These are phyloP conservation scores for Saturnispora kantuleensis DNA, from an alignment of 805 yeast genomes.

Conservation along the genomic window DNA sequence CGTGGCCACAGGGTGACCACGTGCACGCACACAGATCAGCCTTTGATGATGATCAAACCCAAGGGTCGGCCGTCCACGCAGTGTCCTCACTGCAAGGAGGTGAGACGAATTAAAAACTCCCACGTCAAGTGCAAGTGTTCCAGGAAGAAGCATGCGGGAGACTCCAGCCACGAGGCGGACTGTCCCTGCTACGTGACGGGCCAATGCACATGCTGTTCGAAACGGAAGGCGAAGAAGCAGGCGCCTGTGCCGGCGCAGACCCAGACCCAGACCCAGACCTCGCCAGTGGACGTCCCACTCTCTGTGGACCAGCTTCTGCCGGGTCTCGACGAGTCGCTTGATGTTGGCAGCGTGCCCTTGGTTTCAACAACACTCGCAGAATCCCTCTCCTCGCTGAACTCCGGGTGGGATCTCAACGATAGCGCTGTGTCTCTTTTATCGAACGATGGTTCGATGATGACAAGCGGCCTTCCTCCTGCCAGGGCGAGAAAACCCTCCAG, in stretches of 20 bases:
- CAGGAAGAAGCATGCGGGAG: constrained; percentile 28
- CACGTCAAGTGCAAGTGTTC: constrained; percentile 69
- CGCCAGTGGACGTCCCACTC: too few species aligned
- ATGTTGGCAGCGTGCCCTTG: background rate
- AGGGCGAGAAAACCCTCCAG: constrained; percentile 16
- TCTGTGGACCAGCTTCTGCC: too few species aligned
- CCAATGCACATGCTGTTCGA: constrained; percentile 25
- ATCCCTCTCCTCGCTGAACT: background rate
- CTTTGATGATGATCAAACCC: constrained; percentile 86
- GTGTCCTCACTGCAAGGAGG: constrained; percentile 76
- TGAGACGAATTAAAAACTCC: constrained; percentile 54
- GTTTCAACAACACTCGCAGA: background rate
- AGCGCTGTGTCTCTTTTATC: constrained; percentile 19
- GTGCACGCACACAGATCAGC: constrained; percentile 87
- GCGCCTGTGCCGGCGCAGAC: background rate
- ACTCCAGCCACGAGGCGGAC: constrained; percentile 19
- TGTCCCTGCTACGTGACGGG: constrained; percentile 28
- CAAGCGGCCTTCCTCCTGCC: constrained; percentile 2
- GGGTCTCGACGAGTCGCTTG: too few species aligned
- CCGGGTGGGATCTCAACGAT: constrained; percentile 12
- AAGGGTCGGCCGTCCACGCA: constrained; percentile 95
- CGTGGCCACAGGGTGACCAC: constrained; percentile 94
- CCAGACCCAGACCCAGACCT: too few species aligned
- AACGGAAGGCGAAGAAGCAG: constrained; percentile 17
- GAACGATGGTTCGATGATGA: background rate